These are phyloP conservation scores for Colletotrichum lentis DNA, from an alignment of 2,329 filamentous ascomycete genomes.

Conservation along the genomic window DNA sequence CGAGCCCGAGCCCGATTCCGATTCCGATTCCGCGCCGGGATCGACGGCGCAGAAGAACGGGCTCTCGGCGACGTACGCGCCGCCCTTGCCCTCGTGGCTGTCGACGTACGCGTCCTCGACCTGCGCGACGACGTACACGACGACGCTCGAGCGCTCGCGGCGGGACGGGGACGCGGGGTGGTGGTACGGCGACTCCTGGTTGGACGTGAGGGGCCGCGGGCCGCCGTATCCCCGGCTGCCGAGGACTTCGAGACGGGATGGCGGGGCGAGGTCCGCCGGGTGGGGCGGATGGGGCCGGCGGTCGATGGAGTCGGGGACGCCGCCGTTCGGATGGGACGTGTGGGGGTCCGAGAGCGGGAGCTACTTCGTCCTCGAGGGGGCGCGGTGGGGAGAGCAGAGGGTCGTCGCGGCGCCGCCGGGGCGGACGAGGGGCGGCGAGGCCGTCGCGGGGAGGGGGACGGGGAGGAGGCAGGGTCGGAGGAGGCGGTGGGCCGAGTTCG, in stretches of 20 bases:
- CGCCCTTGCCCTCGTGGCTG: constrained; percentile 32
- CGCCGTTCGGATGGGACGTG: constrained; percentile 9
- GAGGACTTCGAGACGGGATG: background rate
- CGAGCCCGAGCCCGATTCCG: too few species aligned
- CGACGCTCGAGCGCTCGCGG: constrained; percentile 5
- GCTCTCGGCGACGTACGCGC: constrained; percentile 1
- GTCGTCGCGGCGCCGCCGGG: background rate
- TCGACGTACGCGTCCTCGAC: constrained; percentile 30
- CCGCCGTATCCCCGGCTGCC: constrained; percentile 7
- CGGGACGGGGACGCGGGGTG: background rate
- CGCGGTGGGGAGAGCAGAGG: constrained; percentile 29
- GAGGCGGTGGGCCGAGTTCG: background rate
- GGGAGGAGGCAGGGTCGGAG: background rate
- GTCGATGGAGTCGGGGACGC: background rate
- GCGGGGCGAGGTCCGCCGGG: background rate
- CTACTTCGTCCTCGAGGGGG: constrained; percentile 28
- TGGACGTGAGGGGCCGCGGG: constrained; percentile 11
- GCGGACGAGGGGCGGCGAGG: background rate
- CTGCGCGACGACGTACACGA: constrained; percentile 23
- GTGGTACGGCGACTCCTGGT: background rate
- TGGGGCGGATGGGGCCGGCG: background rate
- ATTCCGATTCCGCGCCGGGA: background rate
- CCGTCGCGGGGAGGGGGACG: too few species aligned
- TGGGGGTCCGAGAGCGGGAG: constrained; percentile 15
- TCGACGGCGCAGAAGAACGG: background rate